A percentile compares a stretch with the other conserved stretches of the same genome.
These are phyloP conservation scores for Litsea cubeba DNA, from an alignment of 164 flowering plant species.

Conservation along the genomic window DNA sequence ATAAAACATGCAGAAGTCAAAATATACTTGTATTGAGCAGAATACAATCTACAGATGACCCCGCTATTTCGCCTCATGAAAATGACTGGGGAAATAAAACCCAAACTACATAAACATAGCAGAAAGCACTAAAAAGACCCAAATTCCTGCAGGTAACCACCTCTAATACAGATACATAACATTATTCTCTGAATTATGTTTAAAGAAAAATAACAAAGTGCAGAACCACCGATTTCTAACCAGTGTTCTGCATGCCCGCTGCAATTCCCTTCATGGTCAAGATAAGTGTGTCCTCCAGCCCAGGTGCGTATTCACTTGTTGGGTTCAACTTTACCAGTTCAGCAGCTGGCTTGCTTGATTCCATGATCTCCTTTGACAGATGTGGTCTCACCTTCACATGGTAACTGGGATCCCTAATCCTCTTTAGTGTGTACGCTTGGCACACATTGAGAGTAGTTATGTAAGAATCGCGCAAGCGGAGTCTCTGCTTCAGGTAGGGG, in stretches of 20 bases:
- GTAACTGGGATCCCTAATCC: slow-evolving; percentile 88
- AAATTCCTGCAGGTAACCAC: too few species aligned
- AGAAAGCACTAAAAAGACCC: background rate
- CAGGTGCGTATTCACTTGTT: slow-evolving; percentile 96
- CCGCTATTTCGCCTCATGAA: background rate
- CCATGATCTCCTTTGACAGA: slow-evolving; percentile 64
- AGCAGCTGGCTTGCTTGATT: slow-evolving; percentile 58
- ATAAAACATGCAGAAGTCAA: background rate
- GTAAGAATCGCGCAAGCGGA: slow-evolving; percentile 83
- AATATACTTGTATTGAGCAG: background rate
- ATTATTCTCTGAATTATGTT: background rate
- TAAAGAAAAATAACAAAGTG: background rate
- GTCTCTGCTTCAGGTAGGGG: slow-evolving; percentile 87
- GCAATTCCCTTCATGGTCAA: slow-evolving; percentile 99
- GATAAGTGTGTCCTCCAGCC: slow-evolving; percentile 96
- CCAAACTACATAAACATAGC: background rate
- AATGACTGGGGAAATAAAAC: background rate
- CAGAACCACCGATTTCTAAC: slow-evolving; percentile 28
- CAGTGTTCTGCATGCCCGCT: slow-evolving; percentile 98
- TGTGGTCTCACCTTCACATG: slow-evolving; percentile 67
- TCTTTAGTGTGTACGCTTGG: slow-evolving; percentile 89
- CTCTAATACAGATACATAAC: background rate
- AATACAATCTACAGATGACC: background rate
- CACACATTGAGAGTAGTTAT: slow-evolving; percentile 85
- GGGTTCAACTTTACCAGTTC: slow-evolving; percentile 86